Base-by-base conservation (phyloP, 257 asterid genomes). In the Paulownia fortunei region DNA sequence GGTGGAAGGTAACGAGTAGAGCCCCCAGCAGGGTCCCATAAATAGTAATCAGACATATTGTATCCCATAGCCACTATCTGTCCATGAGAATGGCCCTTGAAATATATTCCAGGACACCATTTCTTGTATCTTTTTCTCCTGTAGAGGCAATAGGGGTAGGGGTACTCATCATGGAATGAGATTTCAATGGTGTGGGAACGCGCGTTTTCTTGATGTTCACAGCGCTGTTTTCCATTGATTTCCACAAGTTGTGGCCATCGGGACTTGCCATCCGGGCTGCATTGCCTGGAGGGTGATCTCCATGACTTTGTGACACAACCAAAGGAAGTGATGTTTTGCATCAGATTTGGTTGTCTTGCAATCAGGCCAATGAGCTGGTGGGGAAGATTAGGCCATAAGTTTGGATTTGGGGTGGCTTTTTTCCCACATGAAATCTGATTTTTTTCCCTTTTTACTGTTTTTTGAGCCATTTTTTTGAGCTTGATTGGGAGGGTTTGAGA, bases 351-450 rank as follows among this genome's bases (percentile, higher is more conserved):
- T 51, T 85, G 82, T 49, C 71, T 63, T 58, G 79, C 76, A 1
- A 80, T 32, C 24, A 24, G 8, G 44, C 8, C 24, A 58, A 70
- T 62, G 37, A 83, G 82, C 37, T 81, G 84, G n/a, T 36, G 58
- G 4, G 85, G 89, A 30, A 85, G 82, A 81, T 83, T 72, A 47
- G 88, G 86, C 91, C 87, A 87, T 63, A 76, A 44, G 41, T 32
- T 76, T 73, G 52, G 71, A 24, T 15, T 42, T 16, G 63, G 77
- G 30, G 64, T 79, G 60, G 76, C 13, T 37, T 30, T 39, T 44
- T 82, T 72, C 2, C n/a, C 11, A 24, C 9, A 6, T 32, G 72
- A 42, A 1, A 49, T 15, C 1, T 62, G 41, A 21, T 34, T 72
- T 37, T 69, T 62, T 71, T n/a, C 34, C 47, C 44, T 58, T 34